Percentiles rank a stretch among this genome's conserved stretches.
phyloP scores from a whole-genome alignment of 257 asterid species.

The Verbena officinalis region DNA sequence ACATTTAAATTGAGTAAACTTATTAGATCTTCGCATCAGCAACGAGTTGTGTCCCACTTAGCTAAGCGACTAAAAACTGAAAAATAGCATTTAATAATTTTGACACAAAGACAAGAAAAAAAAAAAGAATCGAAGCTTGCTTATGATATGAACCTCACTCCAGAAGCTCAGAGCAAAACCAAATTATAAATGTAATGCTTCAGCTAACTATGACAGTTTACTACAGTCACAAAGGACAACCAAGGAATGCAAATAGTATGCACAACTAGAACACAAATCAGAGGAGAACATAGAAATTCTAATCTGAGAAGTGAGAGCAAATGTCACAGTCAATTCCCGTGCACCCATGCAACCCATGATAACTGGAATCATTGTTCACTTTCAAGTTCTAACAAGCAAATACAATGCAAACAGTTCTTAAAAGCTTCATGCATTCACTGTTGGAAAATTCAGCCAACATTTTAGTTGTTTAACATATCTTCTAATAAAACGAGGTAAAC shows the following conservation, averaged over 20 bases:
- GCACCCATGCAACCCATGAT: background rate
- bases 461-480: background rate
- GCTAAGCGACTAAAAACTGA: background rate
- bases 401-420: background rate
- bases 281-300: background rate
- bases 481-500: slow-evolving; percentile 2
- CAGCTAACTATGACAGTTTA: background rate
- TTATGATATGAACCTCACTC: background rate
- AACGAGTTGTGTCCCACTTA: background rate
- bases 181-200: background rate
- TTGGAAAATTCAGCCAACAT: background rate
- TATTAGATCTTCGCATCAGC: background rate
- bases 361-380: background rate
- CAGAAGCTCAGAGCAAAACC: background rate
- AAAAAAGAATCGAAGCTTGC: background rate
- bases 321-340: background rate
- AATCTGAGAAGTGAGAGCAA: slow-evolving; percentile 13
- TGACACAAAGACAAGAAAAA: background rate
- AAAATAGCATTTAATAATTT: background rate
- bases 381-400: slow-evolving; percentile 12
- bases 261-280: slow-evolving; percentile 6
- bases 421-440: background rate
- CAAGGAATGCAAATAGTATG: background rate
- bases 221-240: background rate
- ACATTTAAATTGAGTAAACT: background rate